phyloP scores from a whole-genome alignment of 2,329 filamentous ascomycete species.

The Alternaria sp. region DNA sequence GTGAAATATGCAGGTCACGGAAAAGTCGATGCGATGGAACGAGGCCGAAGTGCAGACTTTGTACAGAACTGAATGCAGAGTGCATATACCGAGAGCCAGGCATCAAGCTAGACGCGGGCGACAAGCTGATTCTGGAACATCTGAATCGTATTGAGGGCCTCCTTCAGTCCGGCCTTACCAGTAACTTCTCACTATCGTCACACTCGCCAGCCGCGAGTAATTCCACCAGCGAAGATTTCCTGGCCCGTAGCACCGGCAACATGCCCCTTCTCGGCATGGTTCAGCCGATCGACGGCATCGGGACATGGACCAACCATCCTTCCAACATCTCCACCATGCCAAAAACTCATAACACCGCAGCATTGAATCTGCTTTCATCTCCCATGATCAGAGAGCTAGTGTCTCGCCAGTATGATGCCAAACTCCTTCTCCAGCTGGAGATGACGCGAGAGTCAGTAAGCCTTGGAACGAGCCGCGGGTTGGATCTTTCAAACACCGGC shows the following conservation, averaged over 20 bases:
- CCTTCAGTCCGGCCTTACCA: slow-evolving; percentile 73
- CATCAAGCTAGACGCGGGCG: slow-evolving; percentile 85
- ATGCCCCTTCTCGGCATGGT: slow-evolving; percentile 50
- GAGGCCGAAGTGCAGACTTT: slow-evolving; percentile 84
- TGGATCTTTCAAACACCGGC: slow-evolving; percentile 77
- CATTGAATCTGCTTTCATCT: slow-evolving; percentile 80
- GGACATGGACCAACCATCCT: slow-evolving; percentile 71
- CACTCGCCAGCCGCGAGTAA: slow-evolving; percentile 60
- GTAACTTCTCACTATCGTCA: slow-evolving; percentile 65
- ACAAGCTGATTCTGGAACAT: slow-evolving; percentile 84
- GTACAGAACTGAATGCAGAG: slow-evolving; percentile 80
- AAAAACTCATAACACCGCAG: slow-evolving; percentile 82
- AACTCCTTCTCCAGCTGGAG: slow-evolving; percentile 81
- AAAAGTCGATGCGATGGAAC: slow-evolving; percentile 82
- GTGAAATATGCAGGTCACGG: slow-evolving; percentile 80
- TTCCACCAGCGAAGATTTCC: slow-evolving; percentile 56
- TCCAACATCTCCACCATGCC: slow-evolving; percentile 85
- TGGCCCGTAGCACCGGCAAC: slow-evolving; percentile 50
- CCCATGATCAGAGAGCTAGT: slow-evolving; percentile 81
- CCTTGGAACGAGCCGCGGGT: slow-evolving; percentile 64
- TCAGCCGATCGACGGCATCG: slow-evolving; percentile 65
- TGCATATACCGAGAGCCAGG: slow-evolving; percentile 86
- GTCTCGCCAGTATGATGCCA: slow-evolving; percentile 78
- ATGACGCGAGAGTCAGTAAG: slow-evolving; percentile 80
- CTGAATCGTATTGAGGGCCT: slow-evolving; percentile 79